Conservation (phyloP, 2,329 filamentous ascomycete genomes). For the Xylogone sp. region DNA sequence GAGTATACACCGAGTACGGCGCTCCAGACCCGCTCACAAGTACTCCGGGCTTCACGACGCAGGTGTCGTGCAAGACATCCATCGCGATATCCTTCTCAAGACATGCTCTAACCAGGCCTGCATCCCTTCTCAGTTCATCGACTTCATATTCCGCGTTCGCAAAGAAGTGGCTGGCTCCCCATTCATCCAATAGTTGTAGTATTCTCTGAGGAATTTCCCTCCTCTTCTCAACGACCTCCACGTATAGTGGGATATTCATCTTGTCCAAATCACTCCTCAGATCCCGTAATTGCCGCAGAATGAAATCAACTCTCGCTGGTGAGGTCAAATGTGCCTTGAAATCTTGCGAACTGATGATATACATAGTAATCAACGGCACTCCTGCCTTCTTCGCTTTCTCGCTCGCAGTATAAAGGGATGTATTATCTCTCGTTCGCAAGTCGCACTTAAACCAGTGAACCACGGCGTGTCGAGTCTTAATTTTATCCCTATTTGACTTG, state of each 20-base stretch:
- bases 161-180: conserved; percentile 72
- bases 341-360: conserved; percentile 79
- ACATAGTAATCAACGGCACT: conserved; percentile 71
- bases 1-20: conserved; percentile 80
- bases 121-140: conserved; percentile 79
- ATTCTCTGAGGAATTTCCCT: conserved; percentile 59
- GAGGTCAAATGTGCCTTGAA: conserved; percentile 76
- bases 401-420: conserved; percentile 62
- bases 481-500: conserved; percentile 42
- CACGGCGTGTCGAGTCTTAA: conserved; percentile 57
- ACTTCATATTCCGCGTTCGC: conserved; percentile 91
- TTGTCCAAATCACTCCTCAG: conserved; percentile 64
- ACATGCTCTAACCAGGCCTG: conserved; percentile 57
- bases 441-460: conserved; percentile 93
- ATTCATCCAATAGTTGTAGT: conserved; percentile 61
- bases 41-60: conserved; percentile 71
- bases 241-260: conserved; percentile 72
- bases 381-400: conserved; percentile 62
- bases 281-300: conserved; percentile 64
- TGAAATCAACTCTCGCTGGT: conserved; percentile 74
- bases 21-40: conserved; percentile 65
- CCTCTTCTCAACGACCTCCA: conserved; percentile 67
- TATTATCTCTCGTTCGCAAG: conserved; percentile 71
- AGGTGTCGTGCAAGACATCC: conserved; percentile 75
- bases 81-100: conserved; percentile 63